Conservation (phyloP, 352 stramenopile species). For the Globisporangium nagaii region DNA sequence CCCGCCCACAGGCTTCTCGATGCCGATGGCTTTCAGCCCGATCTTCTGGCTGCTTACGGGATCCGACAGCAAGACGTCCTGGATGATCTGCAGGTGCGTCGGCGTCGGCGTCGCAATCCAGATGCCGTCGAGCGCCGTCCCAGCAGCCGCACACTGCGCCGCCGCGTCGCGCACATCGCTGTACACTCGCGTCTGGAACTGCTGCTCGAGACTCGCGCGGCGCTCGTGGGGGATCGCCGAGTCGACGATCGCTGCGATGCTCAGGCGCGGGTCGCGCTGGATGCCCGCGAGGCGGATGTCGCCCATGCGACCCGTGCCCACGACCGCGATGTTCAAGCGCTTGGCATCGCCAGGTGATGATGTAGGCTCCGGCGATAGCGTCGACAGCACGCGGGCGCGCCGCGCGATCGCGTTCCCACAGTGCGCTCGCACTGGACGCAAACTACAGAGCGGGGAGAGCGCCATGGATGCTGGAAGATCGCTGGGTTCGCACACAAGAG, state of each 20-base stretch:
- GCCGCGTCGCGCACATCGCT: constrained; percentile 24
- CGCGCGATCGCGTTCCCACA: no score
- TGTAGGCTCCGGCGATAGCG: constrained; percentile 14
- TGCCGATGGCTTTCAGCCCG: constrained; percentile 46
- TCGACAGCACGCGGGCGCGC: not conserved
- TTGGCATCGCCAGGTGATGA: not conserved
- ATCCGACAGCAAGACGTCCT: constrained; percentile 19
- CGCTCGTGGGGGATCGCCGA: constrained; percentile 14
- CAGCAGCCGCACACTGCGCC: constrained; percentile 11
- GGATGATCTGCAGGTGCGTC: constrained; percentile 54
- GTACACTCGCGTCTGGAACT: constrained; percentile 44
- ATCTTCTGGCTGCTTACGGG: constrained; percentile 6
- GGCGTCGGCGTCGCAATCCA: constrained; percentile 77
- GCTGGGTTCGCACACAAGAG: no score
- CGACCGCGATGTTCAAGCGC: constrained; percentile 48
- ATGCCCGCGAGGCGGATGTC: constrained; percentile 60
- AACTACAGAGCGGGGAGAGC: no score
- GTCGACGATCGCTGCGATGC: constrained; percentile 64
- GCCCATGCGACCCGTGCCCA: constrained; percentile 74
- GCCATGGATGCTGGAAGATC: no score
- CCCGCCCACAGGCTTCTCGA: constrained; percentile 69
- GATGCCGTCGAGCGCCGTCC: constrained; percentile 36
- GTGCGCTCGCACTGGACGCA: not conserved
- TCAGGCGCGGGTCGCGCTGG: constrained; percentile 40
- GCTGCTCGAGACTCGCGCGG: constrained; percentile 20